Evolutionary conservation across 2,329 filamentous ascomycete genomes (phyloP).

Genomic region (Claviceps pazoutovae): DNA sequence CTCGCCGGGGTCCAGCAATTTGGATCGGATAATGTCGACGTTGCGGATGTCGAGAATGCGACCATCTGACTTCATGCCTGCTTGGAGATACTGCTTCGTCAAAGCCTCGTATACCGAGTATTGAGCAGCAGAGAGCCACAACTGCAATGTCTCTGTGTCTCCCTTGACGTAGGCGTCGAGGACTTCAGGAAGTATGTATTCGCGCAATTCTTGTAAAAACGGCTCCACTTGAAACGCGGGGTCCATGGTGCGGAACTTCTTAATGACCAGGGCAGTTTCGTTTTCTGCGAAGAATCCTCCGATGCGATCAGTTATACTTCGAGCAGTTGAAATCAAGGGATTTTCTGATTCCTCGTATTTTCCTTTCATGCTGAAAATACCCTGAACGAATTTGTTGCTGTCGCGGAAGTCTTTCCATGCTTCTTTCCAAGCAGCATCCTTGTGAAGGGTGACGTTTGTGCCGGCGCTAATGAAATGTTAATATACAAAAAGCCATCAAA

Average conservation of each 20-base stretch:
- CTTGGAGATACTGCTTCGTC: constrained; percentile 87
- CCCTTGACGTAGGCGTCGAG: constrained; percentile 97
- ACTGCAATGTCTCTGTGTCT: constrained; percentile 75
- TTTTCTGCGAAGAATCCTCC: constrained; percentile 97
- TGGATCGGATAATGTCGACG: constrained; percentile 73
- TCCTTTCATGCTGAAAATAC: constrained; percentile 71
- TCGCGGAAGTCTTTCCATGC: constrained; percentile 96
- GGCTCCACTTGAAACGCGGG: constrained; percentile 89
- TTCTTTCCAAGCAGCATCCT: constrained; percentile 95
- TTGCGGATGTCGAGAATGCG: constrained; percentile 89
- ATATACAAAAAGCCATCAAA: background rate
- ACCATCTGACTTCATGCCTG: constrained; percentile 86
- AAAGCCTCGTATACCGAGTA: constrained; percentile 95
- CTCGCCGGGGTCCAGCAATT: constrained; percentile 73
- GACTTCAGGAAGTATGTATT: constrained; percentile 95
- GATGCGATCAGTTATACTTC: constrained; percentile 84
- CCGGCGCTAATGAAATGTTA: constrained; percentile 52
- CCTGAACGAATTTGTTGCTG: constrained; percentile 74
- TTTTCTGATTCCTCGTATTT: constrained; percentile 96
- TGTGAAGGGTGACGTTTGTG: constrained; percentile 88
- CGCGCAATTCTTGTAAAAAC: constrained; percentile 87
- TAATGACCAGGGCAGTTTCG: constrained; percentile 93
- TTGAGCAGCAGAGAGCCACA: constrained; percentile 93
- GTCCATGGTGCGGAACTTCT: constrained; percentile 94
- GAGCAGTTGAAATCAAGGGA: constrained; percentile 79